Evolutionary conservation across 441 rosid genomes (phyloP).

Genomic region (Erodium texanum): DNA sequence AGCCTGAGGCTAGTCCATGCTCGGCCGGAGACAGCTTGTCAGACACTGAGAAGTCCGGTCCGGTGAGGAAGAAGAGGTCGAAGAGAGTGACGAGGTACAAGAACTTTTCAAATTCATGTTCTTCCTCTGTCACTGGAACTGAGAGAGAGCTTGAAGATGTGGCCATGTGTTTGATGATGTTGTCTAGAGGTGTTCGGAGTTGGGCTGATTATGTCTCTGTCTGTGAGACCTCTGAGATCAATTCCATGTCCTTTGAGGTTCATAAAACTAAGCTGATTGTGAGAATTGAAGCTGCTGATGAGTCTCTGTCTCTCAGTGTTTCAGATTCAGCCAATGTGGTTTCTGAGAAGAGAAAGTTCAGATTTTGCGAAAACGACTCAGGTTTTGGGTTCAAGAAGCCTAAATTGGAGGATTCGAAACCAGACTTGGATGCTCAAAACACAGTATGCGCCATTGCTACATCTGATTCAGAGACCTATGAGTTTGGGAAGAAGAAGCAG

Average conservation of each 20-base stretch:
- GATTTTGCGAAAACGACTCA: background rate
- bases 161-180: conserved; percentile 47
- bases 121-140: conserved; percentile 28
- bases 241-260: background rate
- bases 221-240: conserved; percentile 4
- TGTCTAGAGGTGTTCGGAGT: conserved; percentile 35
- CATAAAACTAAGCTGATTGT: background rate
- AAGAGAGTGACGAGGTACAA: conserved; percentile 37
- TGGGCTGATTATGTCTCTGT: conserved; percentile 21
- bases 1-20: background rate
- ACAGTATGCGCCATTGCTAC: no score
- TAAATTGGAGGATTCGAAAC: conserved; percentile 6
- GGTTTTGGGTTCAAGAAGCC: conserved; percentile 14
- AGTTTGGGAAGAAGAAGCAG: conserved; percentile 12
- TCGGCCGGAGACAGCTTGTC: conserved; percentile 15
- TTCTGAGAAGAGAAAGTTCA: background rate
- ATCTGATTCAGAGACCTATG: no score
- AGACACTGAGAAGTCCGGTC: conserved; percentile 20
- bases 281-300: background rate
- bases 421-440: no score
- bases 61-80: conserved; percentile 49
- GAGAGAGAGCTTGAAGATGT: conserved; percentile 42
- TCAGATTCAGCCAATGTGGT: background rate
- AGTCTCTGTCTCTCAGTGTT: background rate
- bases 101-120: conserved; percentile 25